Percentiles rank a stretch among this genome's conserved stretches.
These are phyloP conservation scores for Colletotrichum sp. DNA, from an alignment of 2,329 filamentous ascomycete species.

Conservation along the genomic window DNA sequence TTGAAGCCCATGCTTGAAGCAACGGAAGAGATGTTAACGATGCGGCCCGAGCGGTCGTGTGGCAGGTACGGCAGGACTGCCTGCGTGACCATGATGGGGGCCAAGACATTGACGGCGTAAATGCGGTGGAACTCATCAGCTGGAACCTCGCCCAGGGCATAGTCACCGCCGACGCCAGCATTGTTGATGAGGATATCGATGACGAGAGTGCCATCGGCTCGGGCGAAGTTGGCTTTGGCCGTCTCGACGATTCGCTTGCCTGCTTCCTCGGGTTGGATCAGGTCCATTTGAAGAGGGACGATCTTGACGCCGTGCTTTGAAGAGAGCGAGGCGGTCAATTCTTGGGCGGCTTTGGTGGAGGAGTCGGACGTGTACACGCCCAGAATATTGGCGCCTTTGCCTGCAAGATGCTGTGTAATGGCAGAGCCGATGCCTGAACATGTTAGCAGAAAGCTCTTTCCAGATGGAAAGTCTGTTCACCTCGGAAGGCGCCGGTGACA, in stretches of 20 bases:
- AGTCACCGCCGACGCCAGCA: slow-evolving; percentile 62
- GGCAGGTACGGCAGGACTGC: slow-evolving; percentile 73
- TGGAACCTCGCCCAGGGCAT: slow-evolving; percentile 64
- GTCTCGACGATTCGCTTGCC: slow-evolving; percentile 63
- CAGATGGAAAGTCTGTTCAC: background rate
- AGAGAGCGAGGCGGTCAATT: slow-evolving; percentile 38
- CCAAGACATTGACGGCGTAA: slow-evolving; percentile 82
- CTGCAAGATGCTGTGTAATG: slow-evolving; percentile 70
- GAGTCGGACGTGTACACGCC: slow-evolving; percentile 69
- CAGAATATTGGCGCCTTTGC: slow-evolving; percentile 71
- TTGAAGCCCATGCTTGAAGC: slow-evolving; percentile 52
- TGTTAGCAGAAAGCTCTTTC: background rate
- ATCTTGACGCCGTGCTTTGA: slow-evolving; percentile 66
- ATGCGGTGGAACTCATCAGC: slow-evolving; percentile 70
- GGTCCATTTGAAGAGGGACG: slow-evolving; percentile 71
- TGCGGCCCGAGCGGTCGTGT: slow-evolving; percentile 62
- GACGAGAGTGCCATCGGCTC: slow-evolving; percentile 56
- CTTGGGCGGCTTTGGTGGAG: slow-evolving; percentile 28
- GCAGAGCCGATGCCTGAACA: slow-evolving; percentile 69
- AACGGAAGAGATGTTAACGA: slow-evolving; percentile 58
- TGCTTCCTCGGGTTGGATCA: slow-evolving; percentile 61
- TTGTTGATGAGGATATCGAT: slow-evolving; percentile 90
- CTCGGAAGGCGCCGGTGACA: background rate
- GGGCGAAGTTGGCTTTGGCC: slow-evolving; percentile 61
- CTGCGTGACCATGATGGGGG: slow-evolving; percentile 78